Evolutionary conservation across 306 rosid genomes (phyloP).

Genomic region (Mucuna pruriens): DNA sequence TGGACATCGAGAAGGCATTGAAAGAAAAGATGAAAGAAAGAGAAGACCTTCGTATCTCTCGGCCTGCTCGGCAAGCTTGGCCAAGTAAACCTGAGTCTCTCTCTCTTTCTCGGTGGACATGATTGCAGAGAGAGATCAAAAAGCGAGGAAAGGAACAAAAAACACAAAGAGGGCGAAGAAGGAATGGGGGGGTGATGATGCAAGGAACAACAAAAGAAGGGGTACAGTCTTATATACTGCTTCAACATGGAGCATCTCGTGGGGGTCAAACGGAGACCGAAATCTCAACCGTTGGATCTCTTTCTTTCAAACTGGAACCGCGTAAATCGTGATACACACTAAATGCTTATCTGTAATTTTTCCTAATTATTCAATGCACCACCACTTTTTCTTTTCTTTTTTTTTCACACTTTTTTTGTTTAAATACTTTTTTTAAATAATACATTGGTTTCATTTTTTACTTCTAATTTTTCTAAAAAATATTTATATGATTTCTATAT

Average conservation of each 20-base stretch:
- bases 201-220: constrained; percentile 44
- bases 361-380: too few relatives aligned
- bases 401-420: too few relatives aligned
- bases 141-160: neutral
- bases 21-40: too few relatives aligned
- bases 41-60: constrained; percentile 93
- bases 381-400: too few relatives aligned
- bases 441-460: too few relatives aligned
- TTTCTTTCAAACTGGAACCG: constrained; percentile 56
- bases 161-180: neutral
- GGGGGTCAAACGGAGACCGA: constrained; percentile 51
- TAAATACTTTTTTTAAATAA: too few relatives aligned
- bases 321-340: constrained; percentile 54
- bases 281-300: constrained; percentile 64
- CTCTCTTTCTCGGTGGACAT: constrained; percentile 90
- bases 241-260: constrained; percentile 57
- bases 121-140: constrained; percentile 59
- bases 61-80: constrained; percentile 96
- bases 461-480: too few relatives aligned
- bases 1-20: too few relatives aligned
- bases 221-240: constrained; percentile 45
- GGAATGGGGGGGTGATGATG: neutral
- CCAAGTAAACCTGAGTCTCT: constrained; percentile 93
- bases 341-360: neutral
- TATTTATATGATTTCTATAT: too few relatives aligned